phyloP scores from a whole-genome alignment of 75 land plant species.

The Cunninghamia lanceolata region DNA sequence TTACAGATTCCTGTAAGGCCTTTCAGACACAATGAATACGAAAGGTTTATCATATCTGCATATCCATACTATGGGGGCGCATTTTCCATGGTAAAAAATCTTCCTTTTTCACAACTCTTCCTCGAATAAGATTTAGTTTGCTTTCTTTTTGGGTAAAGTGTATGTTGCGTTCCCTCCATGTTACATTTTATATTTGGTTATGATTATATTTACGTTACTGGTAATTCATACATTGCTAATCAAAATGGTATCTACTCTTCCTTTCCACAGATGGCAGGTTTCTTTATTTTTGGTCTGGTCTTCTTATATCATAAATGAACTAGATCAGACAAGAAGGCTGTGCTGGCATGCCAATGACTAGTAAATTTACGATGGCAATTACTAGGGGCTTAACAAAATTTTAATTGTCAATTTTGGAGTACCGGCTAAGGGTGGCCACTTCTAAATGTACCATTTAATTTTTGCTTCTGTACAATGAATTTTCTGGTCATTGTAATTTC shows the following conservation, averaged over 20 bases:
- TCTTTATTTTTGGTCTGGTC: slow-evolving; percentile 77
- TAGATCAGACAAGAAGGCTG: not conserved
- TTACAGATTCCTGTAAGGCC: slow-evolving; percentile 97
- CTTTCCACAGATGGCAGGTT: slow-evolving; percentile 82
- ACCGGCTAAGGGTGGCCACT: slow-evolving; percentile 5
- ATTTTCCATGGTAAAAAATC: slow-evolving; percentile 67
- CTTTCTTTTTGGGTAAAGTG: not conserved
- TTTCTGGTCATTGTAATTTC: not conserved
- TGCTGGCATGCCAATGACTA: not conserved
- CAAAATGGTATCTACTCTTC: not conserved
- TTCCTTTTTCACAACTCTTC: not conserved
- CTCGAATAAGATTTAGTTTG: not conserved
- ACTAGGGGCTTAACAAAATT: not conserved
- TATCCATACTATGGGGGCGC: slow-evolving; percentile 91
- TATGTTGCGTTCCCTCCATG: not conserved
- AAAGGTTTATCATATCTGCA: slow-evolving; percentile 88
- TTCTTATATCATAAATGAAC: slow-evolving; percentile 82
- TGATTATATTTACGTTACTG: not conserved
- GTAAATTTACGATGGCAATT: not conserved
- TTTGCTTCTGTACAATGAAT: not conserved
- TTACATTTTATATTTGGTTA: not conserved
- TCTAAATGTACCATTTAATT: not conserved
- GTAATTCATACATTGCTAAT: not conserved
- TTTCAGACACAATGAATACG: slow-evolving; percentile 94
- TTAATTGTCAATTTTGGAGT: not conserved